Conservation (phyloP, 805 yeast genomes). For the Saturnispora hagleri region DNA sequence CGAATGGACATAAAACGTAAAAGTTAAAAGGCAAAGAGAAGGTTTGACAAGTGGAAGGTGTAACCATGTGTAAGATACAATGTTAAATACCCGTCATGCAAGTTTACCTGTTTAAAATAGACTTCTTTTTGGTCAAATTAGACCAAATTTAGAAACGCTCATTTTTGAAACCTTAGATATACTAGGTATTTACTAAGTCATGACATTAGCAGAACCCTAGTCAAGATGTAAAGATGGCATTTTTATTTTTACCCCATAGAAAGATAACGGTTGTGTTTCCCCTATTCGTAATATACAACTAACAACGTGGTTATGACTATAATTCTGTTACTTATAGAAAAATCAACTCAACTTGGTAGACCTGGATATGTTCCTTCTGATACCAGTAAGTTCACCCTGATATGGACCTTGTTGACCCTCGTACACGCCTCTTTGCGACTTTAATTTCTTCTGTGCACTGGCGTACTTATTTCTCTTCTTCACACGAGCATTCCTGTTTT, state of each 20-base stretch:
- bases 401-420: conserved; percentile 68
- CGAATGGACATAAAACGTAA: not conserved
- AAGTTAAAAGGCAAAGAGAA: not conserved
- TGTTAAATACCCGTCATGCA: too few relatives aligned
- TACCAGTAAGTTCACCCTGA: conserved; percentile 94
- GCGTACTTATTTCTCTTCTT: conserved; percentile 98
- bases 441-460: conserved; percentile 86
- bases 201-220: not conserved
- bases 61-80: too few relatives aligned
- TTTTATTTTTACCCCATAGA: too few relatives aligned
- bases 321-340: too few relatives aligned
- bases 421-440: conserved; percentile 85
- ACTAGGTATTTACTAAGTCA: not conserved
- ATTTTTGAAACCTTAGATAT: not conserved
- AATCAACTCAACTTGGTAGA: conserved; percentile 61
- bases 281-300: not conserved
- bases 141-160: not conserved
- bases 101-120: too few relatives aligned
- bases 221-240: too few relatives aligned
- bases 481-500: conserved; percentile 89
- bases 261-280: not conserved
- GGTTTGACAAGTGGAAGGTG: not conserved
- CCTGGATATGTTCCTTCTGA: conserved; percentile 85
- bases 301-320: not conserved
- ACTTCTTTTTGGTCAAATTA: not conserved